Evolutionary conservation across 306 rosid species (phyloP), one percentile per base, ranked within the genome.

Genomic region (Gastrolobium bilobum): DNA sequence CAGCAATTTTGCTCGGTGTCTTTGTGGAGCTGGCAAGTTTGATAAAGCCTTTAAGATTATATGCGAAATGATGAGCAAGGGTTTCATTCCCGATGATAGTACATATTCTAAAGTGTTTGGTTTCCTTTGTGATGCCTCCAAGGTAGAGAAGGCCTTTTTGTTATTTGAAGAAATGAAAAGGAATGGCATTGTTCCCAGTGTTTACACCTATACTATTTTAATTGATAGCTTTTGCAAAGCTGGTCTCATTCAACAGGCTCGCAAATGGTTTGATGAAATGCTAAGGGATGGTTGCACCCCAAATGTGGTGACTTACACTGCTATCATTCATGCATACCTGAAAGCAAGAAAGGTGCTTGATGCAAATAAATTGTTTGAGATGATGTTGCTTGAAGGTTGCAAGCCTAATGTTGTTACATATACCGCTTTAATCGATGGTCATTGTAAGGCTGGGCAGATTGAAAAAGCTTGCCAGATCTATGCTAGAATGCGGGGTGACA

Each of bases 371-470:
- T 87, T 93, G 26, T 93, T 91, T 85, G 93, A 91, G 86, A 82
- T 80, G 90, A 93, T 91, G 97, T 68, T 81, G 85, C 71, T 79
- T 8, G 85, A 88, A 73, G 94, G 89, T 58, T 93, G 98, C 87
- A 81, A 80, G 82, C 97, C 98, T 57, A 93, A 93, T 85, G 85
- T 88, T 68, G 75, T 93, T 38, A 89, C 97, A 2, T 89, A 89
- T 85, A 91, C 93, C 7, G 93, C 97, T 87, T 85, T 93, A 84
- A 89, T 93, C 73, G 98, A 93, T 62, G 98, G 98, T 61, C 88
- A 86, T 72, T 89, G 97, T 75, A 93, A 93, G 81, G 90, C 93
- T 74, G 94, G 98, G 68, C 86, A 85, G 40, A 77, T 86, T 81
- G 97, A 88, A 80, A 89, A 88, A 81, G 98, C 98, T 63, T 91